Conservation (phyloP, 805 yeast genomes). For the Schwanniomyces occidentalis region DNA sequence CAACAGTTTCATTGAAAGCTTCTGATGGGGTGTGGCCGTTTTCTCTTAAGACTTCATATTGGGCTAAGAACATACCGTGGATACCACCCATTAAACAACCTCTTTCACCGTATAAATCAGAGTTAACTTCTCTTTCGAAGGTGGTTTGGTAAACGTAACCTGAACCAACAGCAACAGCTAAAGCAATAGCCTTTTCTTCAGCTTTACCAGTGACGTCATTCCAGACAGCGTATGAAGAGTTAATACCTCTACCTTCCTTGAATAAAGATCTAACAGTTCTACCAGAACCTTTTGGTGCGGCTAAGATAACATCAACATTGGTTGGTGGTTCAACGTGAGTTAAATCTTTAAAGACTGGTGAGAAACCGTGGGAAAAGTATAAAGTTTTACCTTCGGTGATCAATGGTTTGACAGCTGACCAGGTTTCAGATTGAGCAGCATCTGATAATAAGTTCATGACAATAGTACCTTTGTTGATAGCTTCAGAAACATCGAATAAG, state of each 20-base stretch:
- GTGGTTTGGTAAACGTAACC: constrained; percentile 99
- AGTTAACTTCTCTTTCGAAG: constrained; percentile 98
- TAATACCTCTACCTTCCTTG: constrained; percentile 99
- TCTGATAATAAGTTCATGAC: constrained; percentile 98
- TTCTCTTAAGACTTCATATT: constrained; percentile 99
- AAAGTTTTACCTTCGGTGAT: constrained; percentile 96
- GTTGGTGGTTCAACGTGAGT: constrained; percentile 95
- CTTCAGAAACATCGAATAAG: constrained; percentile 93
- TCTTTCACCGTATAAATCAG: constrained; percentile 99
- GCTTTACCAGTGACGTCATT: constrained; percentile 99
- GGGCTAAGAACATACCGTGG: constrained; percentile 99
- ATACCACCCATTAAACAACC: constrained; percentile 99
- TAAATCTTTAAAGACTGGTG: constrained; percentile 97
- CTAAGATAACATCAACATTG: constrained; percentile 94
- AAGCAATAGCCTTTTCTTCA: constrained; percentile 97
- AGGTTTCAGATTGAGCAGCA: constrained; percentile 99
- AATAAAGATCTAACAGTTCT: constrained; percentile 98
- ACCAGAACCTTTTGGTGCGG: constrained; percentile 99
- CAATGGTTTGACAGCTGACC: constrained; percentile 84
- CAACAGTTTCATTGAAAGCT: constrained; percentile 99
- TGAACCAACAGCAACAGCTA: constrained; percentile 98
- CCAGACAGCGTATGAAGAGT: constrained; percentile 99
- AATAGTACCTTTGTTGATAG: constrained; percentile 87
- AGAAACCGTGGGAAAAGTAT: constrained; percentile 99
- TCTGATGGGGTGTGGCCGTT: constrained; percentile 99